A percentile compares a stretch with the other conserved stretches of the same genome.
Conservation (phyloP, 768 basidiomycete species). For the Auricularia sp. region DNA sequence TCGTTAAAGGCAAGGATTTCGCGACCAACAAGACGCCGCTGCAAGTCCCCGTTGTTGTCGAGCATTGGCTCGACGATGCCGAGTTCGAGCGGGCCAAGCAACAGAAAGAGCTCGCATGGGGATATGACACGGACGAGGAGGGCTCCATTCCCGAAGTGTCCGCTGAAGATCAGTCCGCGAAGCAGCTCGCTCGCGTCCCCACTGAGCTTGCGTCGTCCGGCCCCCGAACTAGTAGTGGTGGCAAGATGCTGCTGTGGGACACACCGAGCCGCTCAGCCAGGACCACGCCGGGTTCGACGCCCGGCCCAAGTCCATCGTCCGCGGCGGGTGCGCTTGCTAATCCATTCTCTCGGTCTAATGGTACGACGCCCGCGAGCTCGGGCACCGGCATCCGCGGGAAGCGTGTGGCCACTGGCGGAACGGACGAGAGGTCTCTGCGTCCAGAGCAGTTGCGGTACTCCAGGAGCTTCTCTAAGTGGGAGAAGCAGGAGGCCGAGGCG, state of each 20-base stretch:
- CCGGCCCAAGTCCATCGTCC: slow-evolving; percentile 2
- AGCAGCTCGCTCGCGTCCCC: slow-evolving; percentile 11
- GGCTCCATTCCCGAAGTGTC: slow-evolving; percentile 5
- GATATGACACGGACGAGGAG: slow-evolving; percentile 17
- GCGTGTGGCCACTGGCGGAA: slow-evolving; percentile 15
- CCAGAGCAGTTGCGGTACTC: slow-evolving; percentile 36
- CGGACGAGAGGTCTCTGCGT: slow-evolving; percentile 33
- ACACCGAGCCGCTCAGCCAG: slow-evolving; percentile 1
- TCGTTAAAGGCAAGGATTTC: slow-evolving; percentile 56
- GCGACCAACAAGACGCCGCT: slow-evolving; percentile 47
- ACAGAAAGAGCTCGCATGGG: slow-evolving; percentile 55
- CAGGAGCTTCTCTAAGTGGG: slow-evolving; percentile 66
- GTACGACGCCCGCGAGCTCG: background rate
- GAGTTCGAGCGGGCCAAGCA: slow-evolving; percentile 59
- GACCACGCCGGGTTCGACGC: background rate
- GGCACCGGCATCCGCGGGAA: background rate
- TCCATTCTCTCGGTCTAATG: slow-evolving; percentile 4
- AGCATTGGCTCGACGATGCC: slow-evolving; percentile 69
- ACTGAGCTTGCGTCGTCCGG: background rate
- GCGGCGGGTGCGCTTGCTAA: slow-evolving; percentile 1
- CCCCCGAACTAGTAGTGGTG: background rate
- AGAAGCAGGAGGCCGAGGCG: slow-evolving; percentile 78
- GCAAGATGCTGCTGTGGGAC: slow-evolving; percentile 9
- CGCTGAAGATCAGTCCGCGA: slow-evolving; percentile 21
- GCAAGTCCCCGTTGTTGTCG: slow-evolving; percentile 61